A percentile compares a stretch with the other conserved stretches of the same genome.
Evolutionary conservation across 805 yeast genomes (phyloP).

Genomic region (Cephaloascus albidus): DNA sequence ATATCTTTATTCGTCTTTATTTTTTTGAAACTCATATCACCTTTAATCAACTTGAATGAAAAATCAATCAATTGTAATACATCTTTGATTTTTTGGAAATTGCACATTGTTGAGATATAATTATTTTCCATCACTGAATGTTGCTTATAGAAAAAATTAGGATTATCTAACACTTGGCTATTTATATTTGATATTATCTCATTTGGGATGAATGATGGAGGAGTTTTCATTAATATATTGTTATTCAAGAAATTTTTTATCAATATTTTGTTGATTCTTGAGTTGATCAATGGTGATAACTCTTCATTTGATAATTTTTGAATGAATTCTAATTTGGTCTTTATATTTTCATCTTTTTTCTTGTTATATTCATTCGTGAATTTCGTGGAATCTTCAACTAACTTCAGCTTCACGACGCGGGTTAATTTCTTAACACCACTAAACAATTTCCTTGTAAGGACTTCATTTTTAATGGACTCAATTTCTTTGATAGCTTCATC

Average conservation of each 20-base stretch:
- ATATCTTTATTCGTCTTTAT: slow-evolving; percentile 12
- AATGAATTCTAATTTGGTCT: not conserved
- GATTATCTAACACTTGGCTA: slow-evolving; percentile 28
- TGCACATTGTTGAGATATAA: slow-evolving; percentile 38
- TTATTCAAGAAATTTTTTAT: no score
- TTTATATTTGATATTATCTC: slow-evolving; percentile 14
- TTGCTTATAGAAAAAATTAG: slow-evolving; percentile 33
- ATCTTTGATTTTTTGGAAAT: slow-evolving; percentile 27
- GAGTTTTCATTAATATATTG: not conserved
- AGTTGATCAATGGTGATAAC: slow-evolving; percentile 3
- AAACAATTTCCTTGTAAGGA: slow-evolving; percentile 40
- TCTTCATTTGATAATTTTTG: not conserved
- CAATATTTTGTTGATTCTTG: not conserved
- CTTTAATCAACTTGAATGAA: slow-evolving; percentile 38
- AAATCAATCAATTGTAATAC: slow-evolving; percentile 27
- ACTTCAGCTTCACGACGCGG: slow-evolving; percentile 22
- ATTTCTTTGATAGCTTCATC: slow-evolving; percentile 38
- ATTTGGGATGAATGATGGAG: slow-evolving; percentile 3
- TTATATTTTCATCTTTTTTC: slow-evolving; percentile 3
- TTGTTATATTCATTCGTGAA: slow-evolving; percentile 5
- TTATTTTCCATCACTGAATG: slow-evolving; percentile 33
- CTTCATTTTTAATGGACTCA: slow-evolving; percentile 28
- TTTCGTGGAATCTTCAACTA: slow-evolving; percentile 6
- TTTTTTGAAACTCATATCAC: slow-evolving; percentile 23
- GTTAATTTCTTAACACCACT: slow-evolving; percentile 30